These are phyloP conservation scores for Clavispora phyllophila DNA, from an alignment of 805 yeast species.

Conservation along the genomic window DNA sequence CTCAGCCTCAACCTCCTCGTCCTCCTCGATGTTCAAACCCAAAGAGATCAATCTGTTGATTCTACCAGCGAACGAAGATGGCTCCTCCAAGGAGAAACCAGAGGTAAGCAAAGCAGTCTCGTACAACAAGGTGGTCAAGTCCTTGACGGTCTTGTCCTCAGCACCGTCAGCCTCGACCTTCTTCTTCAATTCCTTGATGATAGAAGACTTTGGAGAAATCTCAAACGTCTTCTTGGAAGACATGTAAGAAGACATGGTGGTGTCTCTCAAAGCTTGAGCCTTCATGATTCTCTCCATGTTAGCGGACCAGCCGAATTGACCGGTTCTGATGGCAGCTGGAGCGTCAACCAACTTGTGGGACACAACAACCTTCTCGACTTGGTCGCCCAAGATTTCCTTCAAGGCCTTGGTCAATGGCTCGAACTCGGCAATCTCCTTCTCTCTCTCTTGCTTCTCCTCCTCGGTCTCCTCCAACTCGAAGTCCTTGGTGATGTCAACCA, in stretches of 20 bases:
- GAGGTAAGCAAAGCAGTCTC: slow-evolving; percentile 98
- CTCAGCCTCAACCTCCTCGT: slow-evolving; percentile 48
- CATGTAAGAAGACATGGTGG: slow-evolving; percentile 99
- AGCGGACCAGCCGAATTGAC: slow-evolving; percentile 99
- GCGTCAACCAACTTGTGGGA: slow-evolving; percentile 96
- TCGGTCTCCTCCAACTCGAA: slow-evolving; percentile 97
- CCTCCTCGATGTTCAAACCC: slow-evolving; percentile 97
- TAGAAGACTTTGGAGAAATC: slow-evolving; percentile 94
- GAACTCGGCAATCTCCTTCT: slow-evolving; percentile 84
- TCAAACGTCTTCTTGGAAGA: slow-evolving; percentile 98
- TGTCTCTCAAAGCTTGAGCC: slow-evolving; percentile 99
- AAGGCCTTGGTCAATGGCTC: slow-evolving; percentile 93
- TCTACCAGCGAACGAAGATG: slow-evolving; percentile 94
- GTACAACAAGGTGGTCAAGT: slow-evolving; percentile 89
- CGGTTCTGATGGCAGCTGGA: slow-evolving; percentile 99
- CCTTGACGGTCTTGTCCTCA: slow-evolving; percentile 97
- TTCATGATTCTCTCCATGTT: slow-evolving; percentile 99
- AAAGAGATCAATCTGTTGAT: slow-evolving; percentile 96
- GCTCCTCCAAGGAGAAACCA: slow-evolving; percentile 98
- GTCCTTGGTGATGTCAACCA: slow-evolving; percentile 98
- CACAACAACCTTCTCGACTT: slow-evolving; percentile 98
- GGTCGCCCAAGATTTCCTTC: slow-evolving; percentile 96
- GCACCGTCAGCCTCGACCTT: slow-evolving; percentile 97
- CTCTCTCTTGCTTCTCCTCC: slow-evolving; percentile 94
- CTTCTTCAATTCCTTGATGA: slow-evolving; percentile 90